These are phyloP conservation scores for Psophocarpus tetragonolobus DNA, from an alignment of 306 rosid genomes.

Conservation along the genomic window DNA sequence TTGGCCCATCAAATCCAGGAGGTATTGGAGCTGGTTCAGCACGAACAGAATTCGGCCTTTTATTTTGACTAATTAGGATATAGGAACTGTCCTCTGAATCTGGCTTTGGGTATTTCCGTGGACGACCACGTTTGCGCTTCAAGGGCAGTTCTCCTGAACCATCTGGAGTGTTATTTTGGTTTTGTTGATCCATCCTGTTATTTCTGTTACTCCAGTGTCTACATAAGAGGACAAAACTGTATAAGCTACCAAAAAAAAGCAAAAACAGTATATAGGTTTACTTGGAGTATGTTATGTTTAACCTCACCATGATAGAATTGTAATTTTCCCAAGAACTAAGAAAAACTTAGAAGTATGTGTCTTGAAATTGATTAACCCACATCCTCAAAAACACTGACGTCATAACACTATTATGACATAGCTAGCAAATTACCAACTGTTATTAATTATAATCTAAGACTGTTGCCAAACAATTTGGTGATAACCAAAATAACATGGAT, in stretches of 20 bases:
- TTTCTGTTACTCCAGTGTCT: slow-evolving; percentile 31
- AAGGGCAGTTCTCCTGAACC: slow-evolving; percentile 60
- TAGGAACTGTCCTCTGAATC: slow-evolving; percentile 47
- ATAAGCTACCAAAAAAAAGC: not conserved
- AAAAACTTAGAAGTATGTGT: not conserved
- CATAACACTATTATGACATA: not conserved
- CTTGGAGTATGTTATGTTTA: slow-evolving; percentile 16
- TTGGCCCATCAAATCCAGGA: slow-evolving; percentile 55
- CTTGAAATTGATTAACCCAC: slow-evolving; percentile 2
- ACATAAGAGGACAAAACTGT: slow-evolving; percentile 11
- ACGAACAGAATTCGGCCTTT: slow-evolving; percentile 42
- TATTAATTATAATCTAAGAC: not conserved
- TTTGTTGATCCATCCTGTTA: slow-evolving; percentile 58
- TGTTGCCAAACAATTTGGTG: not conserved
- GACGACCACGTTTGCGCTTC: slow-evolving; percentile 98
- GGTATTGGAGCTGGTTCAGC: slow-evolving; percentile 44
- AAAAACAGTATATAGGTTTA: not conserved
- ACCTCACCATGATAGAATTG: not conserved
- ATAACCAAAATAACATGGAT: not conserved
- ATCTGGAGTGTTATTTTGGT: slow-evolving; percentile 57
- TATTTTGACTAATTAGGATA: slow-evolving; percentile 37
- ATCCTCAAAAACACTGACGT: not conserved
- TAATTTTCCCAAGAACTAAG: slow-evolving; percentile 19
- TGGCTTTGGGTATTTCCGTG: slow-evolving; percentile 76
- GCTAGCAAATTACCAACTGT: not conserved